Percentiles rank a stretch among this genome's conserved stretches.
phyloP scores from a whole-genome alignment of 1,139 yeast species.

The Kodamaea arcana region DNA sequence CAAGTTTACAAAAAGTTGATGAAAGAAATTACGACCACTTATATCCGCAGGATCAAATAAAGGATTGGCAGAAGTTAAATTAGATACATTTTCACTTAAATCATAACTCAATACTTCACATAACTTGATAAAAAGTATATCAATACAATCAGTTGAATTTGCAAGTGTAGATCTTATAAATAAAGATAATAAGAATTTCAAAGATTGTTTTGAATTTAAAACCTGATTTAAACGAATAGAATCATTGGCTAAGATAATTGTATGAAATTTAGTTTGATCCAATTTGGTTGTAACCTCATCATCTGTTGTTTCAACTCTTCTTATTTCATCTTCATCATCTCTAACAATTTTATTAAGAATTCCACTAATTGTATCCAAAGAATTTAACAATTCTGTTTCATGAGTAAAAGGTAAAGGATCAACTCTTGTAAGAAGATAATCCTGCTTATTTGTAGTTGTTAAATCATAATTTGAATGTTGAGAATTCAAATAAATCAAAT shows the following conservation, averaged over 20 bases:
- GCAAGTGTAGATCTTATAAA: constrained; percentile 61
- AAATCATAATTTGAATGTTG: constrained; percentile 14
- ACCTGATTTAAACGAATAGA: constrained; percentile 9
- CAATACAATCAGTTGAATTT: constrained; percentile 53
- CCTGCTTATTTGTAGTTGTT: constrained; percentile 63
- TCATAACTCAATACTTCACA: too few species aligned
- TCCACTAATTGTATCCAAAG: constrained; percentile 53
- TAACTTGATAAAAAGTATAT: constrained; percentile 39
- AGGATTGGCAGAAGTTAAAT: constrained; percentile 18
- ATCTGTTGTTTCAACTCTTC: not conserved
- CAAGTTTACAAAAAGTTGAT: constrained; percentile 70
- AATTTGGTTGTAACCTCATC: not conserved
- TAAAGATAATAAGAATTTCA: constrained; percentile 49
- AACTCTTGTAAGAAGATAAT: constrained; percentile 66
- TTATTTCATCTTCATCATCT: constrained; percentile 9
- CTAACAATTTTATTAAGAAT: constrained; percentile 42
- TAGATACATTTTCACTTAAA: constrained; percentile 14
- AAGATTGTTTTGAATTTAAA: constrained; percentile 17
- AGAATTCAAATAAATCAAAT: constrained; percentile 30
- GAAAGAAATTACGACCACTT: constrained; percentile 79
- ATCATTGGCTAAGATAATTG: constrained; percentile 3
- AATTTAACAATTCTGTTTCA: constrained; percentile 52
- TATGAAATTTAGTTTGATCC: constrained; percentile 4
- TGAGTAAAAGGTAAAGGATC: constrained; percentile 76
- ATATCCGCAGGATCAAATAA: constrained; percentile 64